Evolutionary conservation across 106 monocot species (phyloP).

Genomic region (Gastrodia elata): DNA sequence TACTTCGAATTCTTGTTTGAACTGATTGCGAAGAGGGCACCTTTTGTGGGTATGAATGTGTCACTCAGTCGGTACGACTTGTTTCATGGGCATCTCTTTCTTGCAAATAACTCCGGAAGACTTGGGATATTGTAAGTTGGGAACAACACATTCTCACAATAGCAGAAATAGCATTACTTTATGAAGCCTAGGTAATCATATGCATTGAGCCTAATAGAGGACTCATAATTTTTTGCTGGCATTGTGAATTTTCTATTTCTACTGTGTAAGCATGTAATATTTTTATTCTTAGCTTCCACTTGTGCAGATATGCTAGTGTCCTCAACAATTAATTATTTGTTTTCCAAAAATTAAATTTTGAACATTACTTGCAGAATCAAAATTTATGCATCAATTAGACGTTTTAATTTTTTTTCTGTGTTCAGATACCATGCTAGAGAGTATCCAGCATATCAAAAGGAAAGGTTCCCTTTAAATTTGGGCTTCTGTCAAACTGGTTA

Average conservation of each 20-base stretch:
- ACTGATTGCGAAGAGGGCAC: constrained; percentile 54
- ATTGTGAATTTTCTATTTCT: neutral
- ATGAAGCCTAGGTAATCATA: neutral
- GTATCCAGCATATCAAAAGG: constrained; percentile 80
- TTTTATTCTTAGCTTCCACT: neutral
- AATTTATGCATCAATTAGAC: neutral
- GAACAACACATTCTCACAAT: neutral
- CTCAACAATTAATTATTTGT: neutral
- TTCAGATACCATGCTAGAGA: constrained; percentile 96
- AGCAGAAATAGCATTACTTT: neutral
- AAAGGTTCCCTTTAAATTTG: constrained; percentile 64
- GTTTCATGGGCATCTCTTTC: constrained; percentile 94
- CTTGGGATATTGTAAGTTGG: constrained; percentile 85
- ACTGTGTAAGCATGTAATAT: neutral
- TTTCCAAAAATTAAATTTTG: neutral
- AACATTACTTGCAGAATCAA: neutral
- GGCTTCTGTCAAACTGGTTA: constrained; percentile 84
- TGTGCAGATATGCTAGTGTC: neutral
- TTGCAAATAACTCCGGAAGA: constrained; percentile 59
- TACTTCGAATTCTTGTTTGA: constrained; percentile 88
- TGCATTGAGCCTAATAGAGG: neutral
- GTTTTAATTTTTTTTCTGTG: neutral
- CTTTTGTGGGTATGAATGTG: constrained; percentile 64
- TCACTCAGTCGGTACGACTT: constrained; percentile 81
- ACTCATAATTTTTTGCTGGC: neutral